These are phyloP conservation scores for Rhizopus delemar DNA, from an alignment of 371 early-diverging fungal genomes.

Conservation along the genomic window DNA sequence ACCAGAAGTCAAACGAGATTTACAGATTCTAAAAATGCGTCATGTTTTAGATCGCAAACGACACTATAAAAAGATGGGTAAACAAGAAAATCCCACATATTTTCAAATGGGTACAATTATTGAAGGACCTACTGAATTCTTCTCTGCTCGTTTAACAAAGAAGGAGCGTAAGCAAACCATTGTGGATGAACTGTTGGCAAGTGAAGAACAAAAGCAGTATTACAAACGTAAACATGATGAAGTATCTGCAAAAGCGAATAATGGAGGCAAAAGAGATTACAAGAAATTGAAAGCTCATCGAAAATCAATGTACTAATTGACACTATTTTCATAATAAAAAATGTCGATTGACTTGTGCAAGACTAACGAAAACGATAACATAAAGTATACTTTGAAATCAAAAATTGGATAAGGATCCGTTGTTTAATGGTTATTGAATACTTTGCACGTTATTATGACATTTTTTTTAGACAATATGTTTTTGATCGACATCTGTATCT, in stretches of 20 bases:
- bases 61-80: slow-evolving; percentile 83
- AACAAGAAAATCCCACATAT: slow-evolving; percentile 76
- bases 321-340: too few species aligned
- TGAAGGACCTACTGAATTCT: slow-evolving; percentile 89
- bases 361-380: too few species aligned
- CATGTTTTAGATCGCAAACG: slow-evolving; percentile 91
- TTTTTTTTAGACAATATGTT: too few species aligned
- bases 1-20: slow-evolving; percentile 83
- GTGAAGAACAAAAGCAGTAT: slow-evolving; percentile 69
- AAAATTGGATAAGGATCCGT: too few species aligned
- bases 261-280: slow-evolving; percentile 64
- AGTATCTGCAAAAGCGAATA: slow-evolving; percentile 66
- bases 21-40: slow-evolving; percentile 83
- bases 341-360: too few species aligned
- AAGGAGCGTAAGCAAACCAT: slow-evolving; percentile 84
- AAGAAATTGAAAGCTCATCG: slow-evolving; percentile 50
- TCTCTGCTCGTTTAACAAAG: slow-evolving; percentile 76
- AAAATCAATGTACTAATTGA: slow-evolving; percentile 3
- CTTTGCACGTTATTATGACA: too few species aligned
- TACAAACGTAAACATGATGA: slow-evolving; percentile 84
- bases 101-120: slow-evolving; percentile 93
- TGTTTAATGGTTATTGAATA: too few species aligned
- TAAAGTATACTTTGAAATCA: too few species aligned
- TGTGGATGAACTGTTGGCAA: slow-evolving; percentile 86
- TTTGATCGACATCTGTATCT: too few species aligned